These are phyloP conservation scores for Trypanosomatidae sp. DNA, from an alignment of 208 protist species.

Conservation along the genomic window DNA sequence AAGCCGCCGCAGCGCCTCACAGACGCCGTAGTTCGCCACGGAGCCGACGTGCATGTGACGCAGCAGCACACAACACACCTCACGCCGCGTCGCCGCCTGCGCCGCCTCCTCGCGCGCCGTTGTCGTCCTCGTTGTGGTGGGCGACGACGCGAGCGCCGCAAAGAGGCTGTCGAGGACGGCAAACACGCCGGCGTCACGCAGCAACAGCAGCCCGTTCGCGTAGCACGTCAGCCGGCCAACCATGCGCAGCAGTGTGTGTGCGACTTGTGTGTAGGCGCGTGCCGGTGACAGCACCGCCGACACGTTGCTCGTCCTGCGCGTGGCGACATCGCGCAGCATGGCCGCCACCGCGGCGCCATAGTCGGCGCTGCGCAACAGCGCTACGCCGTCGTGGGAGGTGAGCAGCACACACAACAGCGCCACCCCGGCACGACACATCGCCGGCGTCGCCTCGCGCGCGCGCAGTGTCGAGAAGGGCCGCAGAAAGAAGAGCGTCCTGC, in stretches of 20 bases:
- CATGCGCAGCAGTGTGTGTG: conserved; percentile 65
- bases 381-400: conserved; percentile 42
- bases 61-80: conserved; percentile 68
- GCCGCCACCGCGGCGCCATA: conserved; percentile 24
- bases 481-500: conserved; percentile 15
- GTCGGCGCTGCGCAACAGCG: conserved; percentile 29
- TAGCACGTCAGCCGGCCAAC: conserved; percentile 51
- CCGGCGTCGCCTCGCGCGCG: conserved; percentile 16
- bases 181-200: conserved; percentile 62
- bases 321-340: conserved; percentile 57
- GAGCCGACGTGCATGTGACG: conserved; percentile 60
- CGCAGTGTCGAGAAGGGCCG: conserved; percentile 37
- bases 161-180: conserved; percentile 57
- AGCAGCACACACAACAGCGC: conserved; percentile 71
- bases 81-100: conserved; percentile 38
- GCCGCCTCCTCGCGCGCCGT: not conserved
- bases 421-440: conserved; percentile 54
- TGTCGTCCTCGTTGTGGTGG: not conserved
- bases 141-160: conserved; percentile 3
- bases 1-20: conserved; percentile 70
- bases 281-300: conserved; percentile 32
- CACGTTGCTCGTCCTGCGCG: conserved; percentile 13
- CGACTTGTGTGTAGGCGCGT: conserved; percentile 37
- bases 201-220: conserved; percentile 71
- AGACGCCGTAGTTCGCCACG: conserved; percentile 84